These are phyloP conservation scores for Ophiosphaerella herpotricha DNA, from an alignment of 2,329 filamentous ascomycete species.

Conservation along the genomic window DNA sequence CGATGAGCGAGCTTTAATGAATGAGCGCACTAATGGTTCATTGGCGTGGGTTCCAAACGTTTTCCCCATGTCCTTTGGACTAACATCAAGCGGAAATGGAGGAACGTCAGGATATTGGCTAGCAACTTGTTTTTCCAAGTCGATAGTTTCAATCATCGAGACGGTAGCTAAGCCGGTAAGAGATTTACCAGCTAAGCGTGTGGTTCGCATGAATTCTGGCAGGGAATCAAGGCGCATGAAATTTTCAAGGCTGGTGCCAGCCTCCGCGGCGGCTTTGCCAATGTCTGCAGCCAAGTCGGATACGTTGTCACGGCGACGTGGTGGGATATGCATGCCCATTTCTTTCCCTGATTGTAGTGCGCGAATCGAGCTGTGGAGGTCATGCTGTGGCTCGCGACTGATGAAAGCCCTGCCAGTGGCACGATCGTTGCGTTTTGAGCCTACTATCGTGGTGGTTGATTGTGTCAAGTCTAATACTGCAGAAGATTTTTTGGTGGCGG, in stretches of 20 bases:
- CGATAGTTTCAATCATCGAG: no score
- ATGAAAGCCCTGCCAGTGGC: slow-evolving; percentile 14
- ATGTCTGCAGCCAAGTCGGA: slow-evolving; percentile 36
- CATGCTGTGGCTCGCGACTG: slow-evolving; percentile 35
- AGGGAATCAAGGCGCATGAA: slow-evolving; percentile 7
- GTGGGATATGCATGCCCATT: slow-evolving; percentile 28
- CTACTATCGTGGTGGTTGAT: slow-evolving; percentile 54
- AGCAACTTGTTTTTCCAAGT: no score
- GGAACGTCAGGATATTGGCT: no score
- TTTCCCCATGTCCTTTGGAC: no score
- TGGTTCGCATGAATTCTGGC: no score
- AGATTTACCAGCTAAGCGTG: no score
- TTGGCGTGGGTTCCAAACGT: no score
- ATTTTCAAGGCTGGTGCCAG: slow-evolving; percentile 12
- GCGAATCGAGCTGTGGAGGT: slow-evolving; percentile 32
- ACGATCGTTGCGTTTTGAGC: slow-evolving; percentile 12
- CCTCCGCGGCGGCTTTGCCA: slow-evolving; percentile 19
- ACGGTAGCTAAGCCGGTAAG: no score
- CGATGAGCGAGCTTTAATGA: slow-evolving; percentile 3
- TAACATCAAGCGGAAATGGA: no score
- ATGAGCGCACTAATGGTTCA: background rate
- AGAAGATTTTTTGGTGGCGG: slow-evolving; percentile 58
- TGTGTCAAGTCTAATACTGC: slow-evolving; percentile 66
- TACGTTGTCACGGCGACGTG: slow-evolving; percentile 30
- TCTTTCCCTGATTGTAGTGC: slow-evolving; percentile 27